These are phyloP conservation scores for Suillus decipiens DNA, from an alignment of 768 basidiomycete species.

Conservation along the genomic window DNA sequence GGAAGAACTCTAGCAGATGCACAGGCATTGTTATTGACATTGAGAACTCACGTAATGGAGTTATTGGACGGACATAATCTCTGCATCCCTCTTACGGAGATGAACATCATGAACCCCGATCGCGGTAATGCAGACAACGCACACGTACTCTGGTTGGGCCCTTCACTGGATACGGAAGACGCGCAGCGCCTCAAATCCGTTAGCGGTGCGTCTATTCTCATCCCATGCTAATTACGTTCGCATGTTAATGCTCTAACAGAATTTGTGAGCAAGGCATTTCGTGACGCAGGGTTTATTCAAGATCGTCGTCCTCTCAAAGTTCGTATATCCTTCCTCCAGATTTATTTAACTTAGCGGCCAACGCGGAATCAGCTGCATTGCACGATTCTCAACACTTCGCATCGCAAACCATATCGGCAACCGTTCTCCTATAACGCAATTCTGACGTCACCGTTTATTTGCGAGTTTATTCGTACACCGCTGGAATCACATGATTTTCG, in stretches of 20 bases:
- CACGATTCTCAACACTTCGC: conserved; percentile 50
- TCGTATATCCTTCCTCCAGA: conserved; percentile 7
- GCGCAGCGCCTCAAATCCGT: conserved; percentile 33
- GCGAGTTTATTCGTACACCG: conserved; percentile 11
- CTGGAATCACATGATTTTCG: conserved; percentile 10
- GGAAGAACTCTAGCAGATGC: conserved; percentile 41
- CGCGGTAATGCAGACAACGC: conserved; percentile 40
- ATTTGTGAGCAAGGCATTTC: conserved; percentile 43
- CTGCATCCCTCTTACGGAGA: conserved; percentile 43
- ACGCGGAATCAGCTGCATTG: conserved; percentile 44
- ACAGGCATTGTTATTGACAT: conserved; percentile 42
- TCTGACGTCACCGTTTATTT: conserved; percentile 30
- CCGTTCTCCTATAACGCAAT: conserved; percentile 46
- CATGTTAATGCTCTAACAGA: conserved; percentile 33
- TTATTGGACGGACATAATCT: conserved; percentile 38
- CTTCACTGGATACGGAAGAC: conserved; percentile 36
- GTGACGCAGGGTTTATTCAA: conserved; percentile 42
- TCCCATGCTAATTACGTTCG: not conserved
- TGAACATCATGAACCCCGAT: conserved; percentile 53
- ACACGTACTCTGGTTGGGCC: conserved; percentile 60
- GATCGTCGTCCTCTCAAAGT: conserved; percentile 57
- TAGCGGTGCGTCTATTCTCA: conserved; percentile 33
- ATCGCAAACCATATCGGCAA: conserved; percentile 42
- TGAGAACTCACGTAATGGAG: conserved; percentile 41
- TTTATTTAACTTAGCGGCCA: not conserved